A percentile compares a stretch with the other conserved stretches of the same genome.
phyloP scores from a whole-genome alignment of 2,329 filamentous ascomycete species.

The Fusarium chaquense region DNA sequence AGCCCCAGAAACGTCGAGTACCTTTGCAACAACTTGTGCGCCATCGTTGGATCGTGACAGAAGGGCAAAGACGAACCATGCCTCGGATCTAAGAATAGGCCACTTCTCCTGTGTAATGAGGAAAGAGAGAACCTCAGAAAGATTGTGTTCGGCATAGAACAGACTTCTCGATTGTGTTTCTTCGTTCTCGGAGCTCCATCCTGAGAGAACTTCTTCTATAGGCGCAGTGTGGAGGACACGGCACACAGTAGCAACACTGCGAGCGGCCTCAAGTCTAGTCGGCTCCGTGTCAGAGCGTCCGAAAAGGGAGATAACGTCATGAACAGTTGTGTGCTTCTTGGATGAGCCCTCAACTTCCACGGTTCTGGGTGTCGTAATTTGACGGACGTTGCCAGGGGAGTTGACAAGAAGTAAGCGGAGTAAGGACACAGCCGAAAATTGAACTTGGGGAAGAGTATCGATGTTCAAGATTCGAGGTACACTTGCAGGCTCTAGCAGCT shows the following conservation, averaged over 20 bases:
- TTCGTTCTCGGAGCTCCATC: constrained; percentile 47
- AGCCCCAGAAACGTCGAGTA: constrained; percentile 58
- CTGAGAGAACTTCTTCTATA: constrained; percentile 49
- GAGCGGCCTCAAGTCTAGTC: constrained; percentile 70
- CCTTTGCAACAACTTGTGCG: constrained; percentile 58
- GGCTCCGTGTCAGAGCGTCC: constrained; percentile 59
- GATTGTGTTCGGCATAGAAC: constrained; percentile 62
- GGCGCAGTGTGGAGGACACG: constrained; percentile 64
- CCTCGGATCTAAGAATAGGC: constrained; percentile 69
- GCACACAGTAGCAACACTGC: constrained; percentile 65
- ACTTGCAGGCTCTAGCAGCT: constrained; percentile 58
- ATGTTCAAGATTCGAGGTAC: constrained; percentile 67
- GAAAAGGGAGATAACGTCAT: constrained; percentile 55
- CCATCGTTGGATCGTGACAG: constrained; percentile 67
- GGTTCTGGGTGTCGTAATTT: constrained; percentile 59
- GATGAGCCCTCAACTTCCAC: constrained; percentile 47
- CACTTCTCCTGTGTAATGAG: constrained; percentile 70
- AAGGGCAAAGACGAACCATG: constrained; percentile 72
- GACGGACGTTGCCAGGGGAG: constrained; percentile 64
- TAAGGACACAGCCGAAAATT: constrained; percentile 70
- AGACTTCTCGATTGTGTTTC: constrained; percentile 34
- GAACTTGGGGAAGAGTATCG: constrained; percentile 66
- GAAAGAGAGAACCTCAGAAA: constrained; percentile 61
- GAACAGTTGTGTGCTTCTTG: constrained; percentile 51
- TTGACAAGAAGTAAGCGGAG: constrained; percentile 67